Evolutionary conservation across 2,329 filamentous ascomycete genomes (phyloP).

Genomic region (Microascus cirrosus): DNA sequence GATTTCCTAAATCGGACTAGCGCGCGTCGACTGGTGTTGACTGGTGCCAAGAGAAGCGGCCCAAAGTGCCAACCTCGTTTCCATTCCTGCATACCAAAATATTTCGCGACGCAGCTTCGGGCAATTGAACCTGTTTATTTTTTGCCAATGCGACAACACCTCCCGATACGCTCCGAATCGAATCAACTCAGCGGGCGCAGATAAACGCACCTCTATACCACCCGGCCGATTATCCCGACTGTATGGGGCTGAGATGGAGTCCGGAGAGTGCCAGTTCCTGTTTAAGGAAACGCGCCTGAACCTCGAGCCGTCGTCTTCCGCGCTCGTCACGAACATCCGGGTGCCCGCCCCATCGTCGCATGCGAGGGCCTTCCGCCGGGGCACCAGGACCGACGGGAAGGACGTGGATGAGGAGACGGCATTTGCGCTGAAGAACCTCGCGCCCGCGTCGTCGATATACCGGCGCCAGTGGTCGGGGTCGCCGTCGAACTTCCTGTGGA

Average conservation of each 20-base stretch:
- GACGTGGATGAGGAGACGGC: slow-evolving; percentile 57
- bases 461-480: slow-evolving; percentile 66
- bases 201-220: neutral
- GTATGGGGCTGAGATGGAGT: slow-evolving; percentile 60
- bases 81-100: slow-evolving; percentile 1
- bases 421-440: slow-evolving; percentile 64
- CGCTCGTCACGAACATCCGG: slow-evolving; percentile 59
- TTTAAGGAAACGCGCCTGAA: slow-evolving; percentile 84
- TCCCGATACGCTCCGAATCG: neutral
- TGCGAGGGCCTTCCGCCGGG: slow-evolving; percentile 20
- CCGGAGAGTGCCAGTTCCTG: slow-evolving; percentile 50
- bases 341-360: slow-evolving; percentile 43
- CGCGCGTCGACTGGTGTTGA: neutral
- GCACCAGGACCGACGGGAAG: slow-evolving; percentile 7
- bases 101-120: neutral
- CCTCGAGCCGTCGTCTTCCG: slow-evolving; percentile 60
- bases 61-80: neutral
- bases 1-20: neutral
- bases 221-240: neutral
- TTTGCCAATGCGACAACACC: neutral
- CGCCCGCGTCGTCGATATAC: slow-evolving; percentile 71
- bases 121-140: neutral
- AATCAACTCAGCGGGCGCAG: neutral
- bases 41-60: neutral
- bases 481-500: slow-evolving; percentile 84